phyloP scores from a whole-genome alignment of 2,329 filamentous ascomycete genomes.

The Rachicladosporium sp. region DNA sequence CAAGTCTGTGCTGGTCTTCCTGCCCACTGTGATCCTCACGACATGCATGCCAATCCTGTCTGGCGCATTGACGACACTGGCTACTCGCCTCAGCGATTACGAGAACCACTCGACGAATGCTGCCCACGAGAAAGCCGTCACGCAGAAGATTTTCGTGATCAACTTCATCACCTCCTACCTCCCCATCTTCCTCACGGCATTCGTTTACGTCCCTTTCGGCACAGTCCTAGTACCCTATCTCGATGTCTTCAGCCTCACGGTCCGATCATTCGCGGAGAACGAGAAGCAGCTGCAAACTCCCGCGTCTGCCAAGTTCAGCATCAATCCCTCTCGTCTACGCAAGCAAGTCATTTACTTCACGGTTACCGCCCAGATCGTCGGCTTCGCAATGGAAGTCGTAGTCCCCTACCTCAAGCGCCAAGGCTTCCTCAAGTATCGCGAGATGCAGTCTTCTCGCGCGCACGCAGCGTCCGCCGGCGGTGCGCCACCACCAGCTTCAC shows the following conservation, averaged over 20 bases:
- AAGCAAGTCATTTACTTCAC: conserved; percentile 95
- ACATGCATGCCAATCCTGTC: conserved; percentile 68
- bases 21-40: conserved; percentile 81
- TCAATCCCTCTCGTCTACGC: conserved; percentile 71
- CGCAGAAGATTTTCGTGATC: conserved; percentile 86
- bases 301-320: conserved; percentile 47
- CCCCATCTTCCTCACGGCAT: conserved; percentile 78
- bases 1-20: conserved; percentile 73
- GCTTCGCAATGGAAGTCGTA: conserved; percentile 70
- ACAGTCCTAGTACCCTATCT: conserved; percentile 73
- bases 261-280: conserved; percentile 62
- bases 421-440: conserved; percentile 65
- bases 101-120: conserved; percentile 91
- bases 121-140: conserved; percentile 69
- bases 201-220: conserved; percentile 89
- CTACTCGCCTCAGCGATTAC: conserved; percentile 62
- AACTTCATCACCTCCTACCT: conserved; percentile 96
- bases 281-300: conserved; percentile 54
- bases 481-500: conserved; percentile 25
- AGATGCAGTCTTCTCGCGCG: conserved; percentile 51
- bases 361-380: conserved; percentile 84
- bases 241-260: conserved; percentile 64
- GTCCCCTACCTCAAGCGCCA: conserved; percentile 76
- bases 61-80: conserved; percentile 61
- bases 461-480: conserved; percentile 38